Evolutionary conservation across 2,329 filamentous ascomycete genomes (phyloP), one percentile per base, ranked within the genome.

Genomic region (Mollisiaceae sp.): DNA sequence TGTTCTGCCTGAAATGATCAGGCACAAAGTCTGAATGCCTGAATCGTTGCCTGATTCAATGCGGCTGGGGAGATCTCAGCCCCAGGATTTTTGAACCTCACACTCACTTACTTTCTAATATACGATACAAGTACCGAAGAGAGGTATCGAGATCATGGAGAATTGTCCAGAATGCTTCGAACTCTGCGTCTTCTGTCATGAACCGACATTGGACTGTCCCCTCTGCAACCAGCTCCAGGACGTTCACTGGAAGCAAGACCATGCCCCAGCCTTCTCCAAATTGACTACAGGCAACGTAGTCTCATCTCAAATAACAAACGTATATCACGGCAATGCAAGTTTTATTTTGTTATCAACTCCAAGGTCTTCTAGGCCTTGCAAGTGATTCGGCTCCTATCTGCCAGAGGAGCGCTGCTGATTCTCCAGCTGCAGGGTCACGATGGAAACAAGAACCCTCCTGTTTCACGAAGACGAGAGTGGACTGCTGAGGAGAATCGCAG

Each of bases 381-480:
- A 47, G 43, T 22, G 15, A 20, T 47, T 18, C 43, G 4, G 20
- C 3, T 47, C 11, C 43, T 47, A 47, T 22, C 27, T 32, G 27
- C 27, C n/a, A n/a, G n/a, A 32, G 27, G 27, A 32, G 27, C 27
- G 6, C 27, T 32, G 27, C 27, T 32, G 27, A 32, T 32, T 32
- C 27, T 32, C 27, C 3, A 32, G 27, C 27, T 32, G 27, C 27
- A 32, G 27, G 27, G 27, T 6, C 6, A 6, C 27, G 27, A 32
- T 32, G 27, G 27, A 32, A 20, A 22, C 43, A 3, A 22, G 43
- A 9, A 22, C 20, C 35, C 32, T 39, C 55, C 55, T 14, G 9
- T 36, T 9, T 14, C 32, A 14, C 55, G 55, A 15, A 14, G 55
- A 57, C 55, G 55, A 20, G 32, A 57, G 15, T 57, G 55, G 55